Evolutionary conservation across 371 early-diverging fungal genomes (phyloP).

Genomic region (Haplosporangium sp.): DNA sequence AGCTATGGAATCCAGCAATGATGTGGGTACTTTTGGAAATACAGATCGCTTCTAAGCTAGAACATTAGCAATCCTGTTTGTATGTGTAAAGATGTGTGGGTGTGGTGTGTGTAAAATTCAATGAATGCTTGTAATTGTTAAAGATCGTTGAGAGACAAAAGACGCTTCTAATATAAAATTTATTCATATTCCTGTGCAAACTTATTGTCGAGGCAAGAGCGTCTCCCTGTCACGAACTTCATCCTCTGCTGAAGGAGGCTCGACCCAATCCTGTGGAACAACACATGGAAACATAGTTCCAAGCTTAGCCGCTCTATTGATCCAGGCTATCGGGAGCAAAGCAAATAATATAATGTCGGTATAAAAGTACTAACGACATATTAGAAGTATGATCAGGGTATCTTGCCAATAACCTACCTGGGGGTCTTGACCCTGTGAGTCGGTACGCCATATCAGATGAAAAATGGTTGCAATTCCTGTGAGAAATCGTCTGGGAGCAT

Average conservation of each 20-base stretch:
- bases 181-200: not conserved
- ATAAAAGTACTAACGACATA: too few species aligned
- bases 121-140: not conserved
- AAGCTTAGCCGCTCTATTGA: slow-evolving; percentile 75
- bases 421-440: slow-evolving; percentile 67
- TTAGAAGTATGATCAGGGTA: not conserved
- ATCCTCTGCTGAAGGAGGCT: slow-evolving; percentile 66
- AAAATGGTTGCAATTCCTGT: slow-evolving; percentile 77
- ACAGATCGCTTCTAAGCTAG: not conserved
- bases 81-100: too few species aligned
- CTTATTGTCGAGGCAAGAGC: slow-evolving; percentile 29
- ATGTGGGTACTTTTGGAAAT: too few species aligned
- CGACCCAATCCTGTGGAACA: slow-evolving; percentile 75
- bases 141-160: not conserved
- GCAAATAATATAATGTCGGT: not conserved
- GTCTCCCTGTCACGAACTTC: slow-evolving; percentile 43
- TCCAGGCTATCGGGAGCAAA: slow-evolving; percentile 59
- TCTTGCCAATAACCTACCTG: slow-evolving; percentile 36
- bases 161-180: not conserved
- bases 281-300: slow-evolving; percentile 78
- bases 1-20: too few species aligned
- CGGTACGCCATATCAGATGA: slow-evolving; percentile 65
- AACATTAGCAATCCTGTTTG: not conserved
- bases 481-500: too few species aligned
- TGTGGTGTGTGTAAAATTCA: not conserved